Percentiles rank a stretch among this genome's conserved stretches.
Conservation (phyloP, 1,139 yeast species). For the Hemisphaericaspora xylofermentans region DNA sequence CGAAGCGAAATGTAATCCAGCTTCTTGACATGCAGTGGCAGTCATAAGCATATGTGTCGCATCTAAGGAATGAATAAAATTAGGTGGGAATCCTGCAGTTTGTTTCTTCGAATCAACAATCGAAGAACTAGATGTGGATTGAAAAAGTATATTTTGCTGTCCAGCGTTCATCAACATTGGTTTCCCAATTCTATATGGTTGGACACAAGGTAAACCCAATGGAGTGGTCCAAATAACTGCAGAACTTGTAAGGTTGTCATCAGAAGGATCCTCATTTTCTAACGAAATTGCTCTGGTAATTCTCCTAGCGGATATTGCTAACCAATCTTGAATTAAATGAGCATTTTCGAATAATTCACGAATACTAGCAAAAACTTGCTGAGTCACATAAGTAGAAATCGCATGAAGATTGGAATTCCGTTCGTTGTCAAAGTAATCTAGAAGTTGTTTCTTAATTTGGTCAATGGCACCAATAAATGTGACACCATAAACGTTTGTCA, state of each 20-base stretch:
- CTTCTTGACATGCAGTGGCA: conserved; percentile 73
- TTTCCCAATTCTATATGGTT: conserved; percentile 79
- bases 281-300: conserved; percentile 77
- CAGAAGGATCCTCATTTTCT: conserved; percentile 29
- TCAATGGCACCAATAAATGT: conserved; percentile 91
- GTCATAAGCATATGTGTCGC: conserved; percentile 96
- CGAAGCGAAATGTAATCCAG: conserved; percentile 79
- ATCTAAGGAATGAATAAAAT: conserved; percentile 91
- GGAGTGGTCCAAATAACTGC: conserved; percentile 98
- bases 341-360: conserved; percentile 89
- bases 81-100: conserved; percentile 93
- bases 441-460: conserved; percentile 73
- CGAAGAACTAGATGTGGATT: conserved; percentile 76
- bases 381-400: conserved; percentile 56
- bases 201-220: conserved; percentile 89
- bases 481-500: conserved; percentile 98
- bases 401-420: background rate
- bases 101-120: conserved; percentile 89
- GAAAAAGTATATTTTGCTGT: conserved; percentile 83
- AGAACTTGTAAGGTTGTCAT: conserved; percentile 55
- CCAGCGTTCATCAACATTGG: conserved; percentile 70
- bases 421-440: conserved; percentile 35
- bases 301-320: conserved; percentile 79
- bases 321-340: conserved; percentile 94
- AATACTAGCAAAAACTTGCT: conserved; percentile 78